Base-by-base conservation (phyloP, 2,329 filamentous ascomycete species). In the Delphinella strobiligena region DNA sequence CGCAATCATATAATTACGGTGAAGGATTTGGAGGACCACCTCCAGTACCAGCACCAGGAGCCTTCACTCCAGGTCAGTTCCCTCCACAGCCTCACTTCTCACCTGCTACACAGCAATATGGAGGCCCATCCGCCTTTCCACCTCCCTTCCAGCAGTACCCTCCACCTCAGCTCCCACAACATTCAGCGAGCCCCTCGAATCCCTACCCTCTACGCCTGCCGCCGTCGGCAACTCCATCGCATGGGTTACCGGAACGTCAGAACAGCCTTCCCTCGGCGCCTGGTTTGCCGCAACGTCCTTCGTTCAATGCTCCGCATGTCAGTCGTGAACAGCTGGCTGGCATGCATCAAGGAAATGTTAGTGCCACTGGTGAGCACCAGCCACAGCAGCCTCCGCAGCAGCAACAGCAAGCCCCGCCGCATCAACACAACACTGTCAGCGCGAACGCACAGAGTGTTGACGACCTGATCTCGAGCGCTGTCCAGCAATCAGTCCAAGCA, bases 231-330 rank as follows among this genome's bases (percentile, higher is more conserved):
- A 31, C 41, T 14, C 41, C 41, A 31, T 31, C 33, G 14, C 31
- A 37, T 31, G 37, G 41, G 55, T 35, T 59, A 34, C 64, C 68
- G 11, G 63, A 63, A 35, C 63, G 71, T 47, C 68, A 72, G 38
- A 69, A 66, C 42, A 73, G 68, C 51, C 58, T 75, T 35, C 71
- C 72, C n/a, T 54, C 63, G 36, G 68, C 69, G 11, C 66, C 72
- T 16, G 71, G 74, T 41, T 64, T 80, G 32, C 76, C 76, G 3
- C 72, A 77, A 47, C 67, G 76, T 38, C 76, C 76, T 12, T 63
- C 67, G 9, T 75, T 78, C 51, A 67, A 65, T 44, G 67, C 69
- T 12, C 69, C 71, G 19, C 62, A 62, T 40, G 61, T 72, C 43
- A 72, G 69, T 49, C 62, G 67, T 32, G 68, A 66, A 43, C 66